Percentiles rank a stretch among this genome's conserved stretches.
These are phyloP conservation scores for Backusella circina DNA, from an alignment of 192 early-diverging fungal species.

Conservation along the genomic window DNA sequence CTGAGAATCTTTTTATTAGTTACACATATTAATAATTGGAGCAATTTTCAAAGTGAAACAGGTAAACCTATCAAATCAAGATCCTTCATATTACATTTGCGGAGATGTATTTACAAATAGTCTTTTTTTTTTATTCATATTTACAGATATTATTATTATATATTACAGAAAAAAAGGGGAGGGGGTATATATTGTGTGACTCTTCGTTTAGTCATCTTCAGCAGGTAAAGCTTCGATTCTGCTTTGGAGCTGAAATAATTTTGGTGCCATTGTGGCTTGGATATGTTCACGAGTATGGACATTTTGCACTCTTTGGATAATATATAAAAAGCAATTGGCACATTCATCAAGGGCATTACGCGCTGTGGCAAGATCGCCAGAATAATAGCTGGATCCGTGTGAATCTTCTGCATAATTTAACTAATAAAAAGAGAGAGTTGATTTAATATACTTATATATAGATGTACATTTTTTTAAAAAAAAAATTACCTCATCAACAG, in stretches of 20 bases:
- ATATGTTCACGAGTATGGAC: not conserved
- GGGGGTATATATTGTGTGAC: not conserved
- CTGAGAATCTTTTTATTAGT: not conserved
- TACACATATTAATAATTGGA: not conserved
- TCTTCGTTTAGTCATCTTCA: not conserved
- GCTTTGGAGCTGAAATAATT: not conserved
- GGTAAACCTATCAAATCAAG: not conserved
- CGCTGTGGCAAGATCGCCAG: conserved; percentile 9
- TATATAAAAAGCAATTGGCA: not conserved
- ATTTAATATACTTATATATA: not conserved
- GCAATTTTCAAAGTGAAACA: not conserved
- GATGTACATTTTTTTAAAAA: too few relatives aligned
- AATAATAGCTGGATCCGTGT: conserved; percentile 10
- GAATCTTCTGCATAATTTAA: conserved; percentile 17
- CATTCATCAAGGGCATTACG: conserved; percentile 10
- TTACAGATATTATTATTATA: not conserved
- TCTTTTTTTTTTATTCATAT: not conserved
- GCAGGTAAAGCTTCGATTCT: not conserved
- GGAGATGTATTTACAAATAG: not conserved
- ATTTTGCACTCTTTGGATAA: not conserved
- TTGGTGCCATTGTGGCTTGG: conserved; percentile 7
- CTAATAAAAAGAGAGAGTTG: not conserved
- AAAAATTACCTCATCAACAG: conserved; percentile 10
- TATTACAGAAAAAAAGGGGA: too few relatives aligned
- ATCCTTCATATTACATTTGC: not conserved